Conservation (phyloP, 2,329 filamentous ascomycete genomes). For the Laburnicola sp. region DNA sequence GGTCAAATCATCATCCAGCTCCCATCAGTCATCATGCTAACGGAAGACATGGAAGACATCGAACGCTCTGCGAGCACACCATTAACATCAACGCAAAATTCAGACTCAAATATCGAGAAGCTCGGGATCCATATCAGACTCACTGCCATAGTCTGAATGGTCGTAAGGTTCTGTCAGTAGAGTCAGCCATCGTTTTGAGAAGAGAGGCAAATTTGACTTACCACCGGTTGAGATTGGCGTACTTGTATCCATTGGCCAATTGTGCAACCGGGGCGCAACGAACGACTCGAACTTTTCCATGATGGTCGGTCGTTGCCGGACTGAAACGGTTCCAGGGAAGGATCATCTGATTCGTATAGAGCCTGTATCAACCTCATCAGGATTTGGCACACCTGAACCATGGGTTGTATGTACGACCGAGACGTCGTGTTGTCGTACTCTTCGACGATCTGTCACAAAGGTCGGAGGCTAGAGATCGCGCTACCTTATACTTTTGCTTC, state of each 20-base stretch:
- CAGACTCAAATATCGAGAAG: constrained; percentile 23
- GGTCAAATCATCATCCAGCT: background rate
- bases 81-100: constrained; percentile 5
- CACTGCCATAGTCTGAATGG: constrained; percentile 44
- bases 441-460: constrained; percentile 25
- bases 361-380: constrained; percentile 26
- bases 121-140: constrained; percentile 38
- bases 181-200: background rate
- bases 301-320: constrained; percentile 27
- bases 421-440: constrained; percentile 29
- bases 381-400: constrained; percentile 26
- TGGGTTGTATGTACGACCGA: constrained; percentile 28
- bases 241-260: constrained; percentile 34
- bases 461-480: constrained; percentile 23
- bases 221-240: constrained; percentile 33
- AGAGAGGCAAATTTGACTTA: constrained; percentile 4
- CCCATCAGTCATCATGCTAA: background rate
- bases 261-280: constrained; percentile 27
- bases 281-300: constrained; percentile 27
- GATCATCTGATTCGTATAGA: constrained; percentile 26
- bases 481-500: constrained; percentile 24
- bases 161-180: constrained; percentile 31
- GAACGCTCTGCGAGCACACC: background rate
- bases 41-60: background rate
- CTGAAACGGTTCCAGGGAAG: constrained; percentile 23